Evolutionary conservation across 495 filamentous ascomycete genomes (phyloP), one percentile per base, ranked within the genome.

Genomic region (Trichoderma asperelloides): DNA sequence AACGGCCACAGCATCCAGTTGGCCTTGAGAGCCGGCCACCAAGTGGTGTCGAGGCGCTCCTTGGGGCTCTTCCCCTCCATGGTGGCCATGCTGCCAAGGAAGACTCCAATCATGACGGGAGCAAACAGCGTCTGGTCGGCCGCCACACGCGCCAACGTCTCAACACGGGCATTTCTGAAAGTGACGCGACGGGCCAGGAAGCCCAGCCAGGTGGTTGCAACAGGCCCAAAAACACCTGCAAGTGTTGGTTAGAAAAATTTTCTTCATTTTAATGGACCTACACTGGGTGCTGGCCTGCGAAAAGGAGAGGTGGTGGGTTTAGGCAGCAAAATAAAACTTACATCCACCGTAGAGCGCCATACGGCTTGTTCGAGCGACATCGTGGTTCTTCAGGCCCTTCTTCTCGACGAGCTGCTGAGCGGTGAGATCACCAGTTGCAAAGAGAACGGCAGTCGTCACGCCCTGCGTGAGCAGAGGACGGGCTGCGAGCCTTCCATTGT

Each of bases 401-500:
- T 86, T 87, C 78, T 98, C 95, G 65, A 98, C 90, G n/a, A 79
- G 82, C 77, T 98, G 95, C 73, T 98, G 95, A n/a, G 95, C 91
- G 65, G 97, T 85, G 65, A 89, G 81, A 78, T 98, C 95, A 68
- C 95, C 95, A 21, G 92, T 87, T 45, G 89, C 93, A 76, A 98
- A 98, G 66, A 98, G 86, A 63, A 97, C 77, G 37, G 89, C 87
- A 39, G 93, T 96, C 62, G 92, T 96, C 67, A 96, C 75, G 74
- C 88, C 89, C 78, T 96, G 91, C 11, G 93, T 97, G 71, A 97
- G 86, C 67, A 97, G 80, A 66, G 94, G 94, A 72, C 88, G 85
- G 71, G 86, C 85, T 67, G 89, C 89, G 69, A 97, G 85, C 74
- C 87, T 89, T 72, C 87, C 80, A 79, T 95, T 90, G 80, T 97